These are phyloP conservation scores for Diddensiella transvaalensis DNA, from an alignment of 805 yeast genomes.

Conservation along the genomic window DNA sequence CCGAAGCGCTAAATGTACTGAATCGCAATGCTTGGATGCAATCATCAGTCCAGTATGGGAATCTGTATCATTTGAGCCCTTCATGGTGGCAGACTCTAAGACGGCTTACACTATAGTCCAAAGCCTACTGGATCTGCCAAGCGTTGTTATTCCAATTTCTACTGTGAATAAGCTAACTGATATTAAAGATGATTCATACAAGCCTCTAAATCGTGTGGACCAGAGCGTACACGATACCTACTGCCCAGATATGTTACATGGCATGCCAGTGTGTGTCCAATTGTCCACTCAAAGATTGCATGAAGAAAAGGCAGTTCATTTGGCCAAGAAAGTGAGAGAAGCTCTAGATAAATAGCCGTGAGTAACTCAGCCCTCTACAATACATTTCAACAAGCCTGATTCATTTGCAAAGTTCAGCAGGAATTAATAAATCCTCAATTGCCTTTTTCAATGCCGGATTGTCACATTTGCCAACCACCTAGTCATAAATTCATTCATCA, in stretches of 20 bases:
- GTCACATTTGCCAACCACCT: too few species aligned
- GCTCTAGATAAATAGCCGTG: constrained; percentile 6
- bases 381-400: too few species aligned
- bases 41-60: constrained; percentile 10
- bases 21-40: constrained; percentile 8
- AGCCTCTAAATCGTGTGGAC: not conserved
- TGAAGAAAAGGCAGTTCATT: constrained; percentile 52
- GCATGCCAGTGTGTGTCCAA: constrained; percentile 57
- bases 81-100: constrained; percentile 55
- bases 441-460: too few species aligned
- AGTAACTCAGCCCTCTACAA: too few species aligned
- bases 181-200: not conserved
- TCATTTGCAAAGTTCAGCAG: too few species aligned
- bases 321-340: constrained; percentile 22
- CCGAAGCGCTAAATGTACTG: not conserved
- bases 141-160: constrained; percentile 35
- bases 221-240: not conserved
- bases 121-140: constrained; percentile 70
- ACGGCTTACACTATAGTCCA: constrained; percentile 80
- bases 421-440: too few species aligned
- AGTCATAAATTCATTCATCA: too few species aligned
- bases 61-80: constrained; percentile 66
- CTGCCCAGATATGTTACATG: constrained; percentile 41
- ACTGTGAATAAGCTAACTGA: constrained; percentile 21
- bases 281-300: constrained; percentile 51